Conservation (phyloP, 352 stramenopile genomes). For the Phytophthora pisi region DNA sequence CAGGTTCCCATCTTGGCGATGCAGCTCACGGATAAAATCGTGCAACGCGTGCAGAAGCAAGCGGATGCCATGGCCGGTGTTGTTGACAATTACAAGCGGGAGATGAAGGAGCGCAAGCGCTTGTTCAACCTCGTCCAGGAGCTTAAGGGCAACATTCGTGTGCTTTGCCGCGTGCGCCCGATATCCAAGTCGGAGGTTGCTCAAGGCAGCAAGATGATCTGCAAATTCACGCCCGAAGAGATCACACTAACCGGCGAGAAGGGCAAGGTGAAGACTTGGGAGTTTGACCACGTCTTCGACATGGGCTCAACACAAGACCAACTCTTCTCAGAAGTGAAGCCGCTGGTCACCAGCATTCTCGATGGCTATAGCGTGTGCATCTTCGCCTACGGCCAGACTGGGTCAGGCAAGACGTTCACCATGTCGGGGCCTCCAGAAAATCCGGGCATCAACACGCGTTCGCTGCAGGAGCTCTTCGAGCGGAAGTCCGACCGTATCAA, state of each 20-base stretch:
- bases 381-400: constrained; percentile 90
- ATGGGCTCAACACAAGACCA: constrained; percentile 76
- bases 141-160: constrained; percentile 97
- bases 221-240: constrained; percentile 83
- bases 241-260: constrained; percentile 83
- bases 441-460: constrained; percentile 85
- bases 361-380: constrained; percentile 92
- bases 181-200: constrained; percentile 81
- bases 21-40: constrained; percentile 79
- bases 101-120: constrained; percentile 90
- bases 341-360: constrained; percentile 84
- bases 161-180: constrained; percentile 96
- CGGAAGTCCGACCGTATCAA: constrained; percentile 68
- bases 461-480: constrained; percentile 84
- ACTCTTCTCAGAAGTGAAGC: constrained; percentile 78
- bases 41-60: constrained; percentile 73
- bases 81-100: constrained; percentile 90
- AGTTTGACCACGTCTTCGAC: constrained; percentile 89
- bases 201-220: constrained; percentile 80
- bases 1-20: constrained; percentile 64
- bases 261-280: constrained; percentile 86
- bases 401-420: constrained; percentile 88
- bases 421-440: constrained; percentile 78
- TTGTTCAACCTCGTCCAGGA: constrained; percentile 97
- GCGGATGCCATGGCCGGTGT: constrained; percentile 82